These are phyloP conservation scores for Lepiota subincarnata DNA, from an alignment of 768 basidiomycete genomes.

Conservation along the genomic window DNA sequence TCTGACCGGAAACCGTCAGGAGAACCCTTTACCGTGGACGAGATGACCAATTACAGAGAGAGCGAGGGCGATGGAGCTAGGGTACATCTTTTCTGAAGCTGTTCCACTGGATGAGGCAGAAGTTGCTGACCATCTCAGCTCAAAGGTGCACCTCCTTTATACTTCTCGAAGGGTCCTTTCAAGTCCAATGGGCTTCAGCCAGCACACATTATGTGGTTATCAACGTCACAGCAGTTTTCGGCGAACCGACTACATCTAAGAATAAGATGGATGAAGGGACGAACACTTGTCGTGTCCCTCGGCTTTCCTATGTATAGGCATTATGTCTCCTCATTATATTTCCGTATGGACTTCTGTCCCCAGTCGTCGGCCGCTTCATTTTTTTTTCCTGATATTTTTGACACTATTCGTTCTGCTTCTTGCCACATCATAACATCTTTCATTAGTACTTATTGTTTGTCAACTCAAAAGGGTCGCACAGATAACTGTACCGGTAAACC, in stretches of 20 bases:
- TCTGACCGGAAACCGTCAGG: neutral
- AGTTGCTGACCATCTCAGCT: neutral
- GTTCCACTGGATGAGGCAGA: neutral
- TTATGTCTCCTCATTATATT: too few relatives aligned
- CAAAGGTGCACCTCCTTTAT: conserved; percentile 1
- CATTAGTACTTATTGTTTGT: too few relatives aligned
- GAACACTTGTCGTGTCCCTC: too few relatives aligned
- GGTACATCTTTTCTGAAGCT: conserved; percentile 1
- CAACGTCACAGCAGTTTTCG: neutral
- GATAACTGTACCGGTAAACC: too few relatives aligned
- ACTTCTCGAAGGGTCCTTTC: neutral
- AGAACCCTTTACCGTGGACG: conserved; percentile 2
- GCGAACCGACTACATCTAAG: neutral
- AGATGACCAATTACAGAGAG: neutral
- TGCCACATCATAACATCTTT: too few relatives aligned
- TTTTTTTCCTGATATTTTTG: too few relatives aligned
- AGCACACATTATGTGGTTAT: neutral
- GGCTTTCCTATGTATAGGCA: too few relatives aligned
- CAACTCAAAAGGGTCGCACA: too few relatives aligned
- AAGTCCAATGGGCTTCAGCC: conserved; percentile 8
- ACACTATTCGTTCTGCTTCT: too few relatives aligned
- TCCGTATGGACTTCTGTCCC: too few relatives aligned
- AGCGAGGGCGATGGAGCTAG: conserved; percentile 1
- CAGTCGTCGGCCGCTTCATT: too few relatives aligned
- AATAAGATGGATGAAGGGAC: conserved; percentile 3